Base-by-base conservation (phyloP, 2,329 filamentous ascomycete species). In the Microcera coccophila region DNA sequence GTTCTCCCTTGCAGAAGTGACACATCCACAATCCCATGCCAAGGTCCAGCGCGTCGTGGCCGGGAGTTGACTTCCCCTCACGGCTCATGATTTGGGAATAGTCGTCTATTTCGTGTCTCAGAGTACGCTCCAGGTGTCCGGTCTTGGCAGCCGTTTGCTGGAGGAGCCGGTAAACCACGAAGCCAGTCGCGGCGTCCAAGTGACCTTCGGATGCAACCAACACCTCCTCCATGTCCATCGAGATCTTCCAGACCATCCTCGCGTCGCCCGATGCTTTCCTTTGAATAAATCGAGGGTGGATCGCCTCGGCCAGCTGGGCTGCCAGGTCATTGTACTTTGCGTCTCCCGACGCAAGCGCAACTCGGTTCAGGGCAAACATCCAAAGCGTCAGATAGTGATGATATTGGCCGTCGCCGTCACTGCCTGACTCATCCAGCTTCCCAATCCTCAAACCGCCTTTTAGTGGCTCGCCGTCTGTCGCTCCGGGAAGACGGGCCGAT, bases 321-420 rank as follows among this genome's bases (percentile, higher is more conserved):
- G 76, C 78, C 38, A 74, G 65, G 20, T 64, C 60, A 47, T 79
- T 80, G 48, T 72, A 81, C 7, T 46, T 52, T 9, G 57, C 51
- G 17, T 79, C 68, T 0, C 63, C 63, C 1, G 71, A 68, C 3
- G 74, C 76, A 26, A 72, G 47, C 0, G 73, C 66, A 31, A 79
- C 62, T 2, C 78, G 66, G 53, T 78, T 79, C 4, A 82, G 65
- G 2, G 78, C 76, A 55, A 80, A 81, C 76, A 81, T 80, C 78
- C 78, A 82, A 4, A 81, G 54, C 1, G 76, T 81, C 16, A 81
- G 63, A 49, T 81, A 81, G 52, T 81, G 78, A 50, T 80, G 76
- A 46, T 82, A 81, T 56, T 82, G 78, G 3, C 78, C 78, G 55
- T 82, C 78, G 7, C 70, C 66, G 39, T 81, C 76, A 1, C 63